These are phyloP conservation scores for Saksenaea vasiformis DNA, from an alignment of 371 early-diverging fungal genomes.

Conservation along the genomic window DNA sequence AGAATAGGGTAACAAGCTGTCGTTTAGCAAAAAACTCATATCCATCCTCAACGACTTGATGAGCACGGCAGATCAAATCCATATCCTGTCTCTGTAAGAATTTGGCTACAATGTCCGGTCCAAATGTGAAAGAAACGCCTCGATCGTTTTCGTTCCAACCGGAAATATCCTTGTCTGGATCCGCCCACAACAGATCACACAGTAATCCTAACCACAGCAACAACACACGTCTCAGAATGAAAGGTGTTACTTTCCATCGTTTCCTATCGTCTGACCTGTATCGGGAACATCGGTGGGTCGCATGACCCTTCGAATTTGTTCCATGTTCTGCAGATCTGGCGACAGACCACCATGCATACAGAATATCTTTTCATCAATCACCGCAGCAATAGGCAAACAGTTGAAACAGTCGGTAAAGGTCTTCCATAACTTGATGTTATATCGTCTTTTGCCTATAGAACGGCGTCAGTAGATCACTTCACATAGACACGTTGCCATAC, in stretches of 20 bases:
- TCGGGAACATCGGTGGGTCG: slow-evolving; percentile 98
- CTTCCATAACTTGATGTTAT: slow-evolving; percentile 96
- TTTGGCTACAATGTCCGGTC: slow-evolving; percentile 79
- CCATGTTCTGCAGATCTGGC: slow-evolving; percentile 89
- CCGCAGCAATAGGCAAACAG: slow-evolving; percentile 95
- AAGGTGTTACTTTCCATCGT: too few species aligned
- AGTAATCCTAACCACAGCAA: slow-evolving; percentile 61
- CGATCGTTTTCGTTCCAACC: slow-evolving; percentile 98
- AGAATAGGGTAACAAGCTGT: slow-evolving; percentile 92
- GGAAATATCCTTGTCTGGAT: slow-evolving; percentile 68
- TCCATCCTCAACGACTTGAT: slow-evolving; percentile 98
- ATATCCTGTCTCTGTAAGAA: slow-evolving; percentile 89
- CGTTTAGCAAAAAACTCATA: slow-evolving; percentile 97
- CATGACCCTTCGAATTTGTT: slow-evolving; percentile 90
- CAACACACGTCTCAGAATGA: too few species aligned
- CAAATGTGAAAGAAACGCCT: slow-evolving; percentile 95
- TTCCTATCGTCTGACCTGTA: slow-evolving; percentile 31
- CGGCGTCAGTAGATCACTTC: too few species aligned
- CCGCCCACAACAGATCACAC: slow-evolving; percentile 88
- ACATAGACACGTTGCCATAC: not conserved
- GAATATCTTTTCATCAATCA: slow-evolving; percentile 97
- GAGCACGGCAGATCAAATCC: slow-evolving; percentile 94
- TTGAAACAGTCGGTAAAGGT: slow-evolving; percentile 98
- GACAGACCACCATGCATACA: slow-evolving; percentile 99
- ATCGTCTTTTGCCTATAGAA: slow-evolving; percentile 79